phyloP scores from a whole-genome alignment of 176 grass and related monocot species.

The Aegilops speltoides region DNA sequence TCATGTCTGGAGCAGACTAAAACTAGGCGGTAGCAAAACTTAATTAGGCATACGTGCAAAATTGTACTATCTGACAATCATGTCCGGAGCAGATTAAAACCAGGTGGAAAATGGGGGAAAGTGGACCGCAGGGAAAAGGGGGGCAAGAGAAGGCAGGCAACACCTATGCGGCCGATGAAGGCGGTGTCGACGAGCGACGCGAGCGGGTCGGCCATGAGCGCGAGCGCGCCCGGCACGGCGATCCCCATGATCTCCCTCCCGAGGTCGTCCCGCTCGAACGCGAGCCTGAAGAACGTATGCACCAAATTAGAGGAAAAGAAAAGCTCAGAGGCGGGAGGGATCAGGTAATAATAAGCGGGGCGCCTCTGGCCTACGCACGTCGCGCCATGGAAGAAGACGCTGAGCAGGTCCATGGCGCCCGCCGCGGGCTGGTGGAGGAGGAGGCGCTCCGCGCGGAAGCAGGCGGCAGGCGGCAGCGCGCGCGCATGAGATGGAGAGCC shows the following conservation, averaged over 20 bases:
- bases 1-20: background rate
- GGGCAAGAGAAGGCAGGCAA: background rate
- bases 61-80: no score
- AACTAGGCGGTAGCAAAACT: background rate
- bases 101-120: background rate
- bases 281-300: conserved; percentile 21
- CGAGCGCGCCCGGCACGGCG: conserved; percentile 72
- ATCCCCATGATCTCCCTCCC: conserved; percentile 74
- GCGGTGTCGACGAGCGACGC: conserved; percentile 90
- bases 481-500: background rate
- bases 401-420: conserved; percentile 48
- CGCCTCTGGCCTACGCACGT: background rate
- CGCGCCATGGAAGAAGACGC: conserved; percentile 47
- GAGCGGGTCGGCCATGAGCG: conserved; percentile 72
- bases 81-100: background rate
- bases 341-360: background rate
- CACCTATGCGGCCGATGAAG: conserved; percentile 85
- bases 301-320: background rate
- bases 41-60: no score
- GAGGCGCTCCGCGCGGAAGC: background rate
- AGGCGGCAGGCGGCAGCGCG: background rate
- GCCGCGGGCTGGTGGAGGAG: background rate
- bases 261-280: conserved; percentile 74
- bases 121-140: background rate
- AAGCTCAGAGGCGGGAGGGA: background rate